These are phyloP conservation scores for Lipomyces yarrowii DNA, from an alignment of 1,139 yeast species.

Conservation along the genomic window DNA sequence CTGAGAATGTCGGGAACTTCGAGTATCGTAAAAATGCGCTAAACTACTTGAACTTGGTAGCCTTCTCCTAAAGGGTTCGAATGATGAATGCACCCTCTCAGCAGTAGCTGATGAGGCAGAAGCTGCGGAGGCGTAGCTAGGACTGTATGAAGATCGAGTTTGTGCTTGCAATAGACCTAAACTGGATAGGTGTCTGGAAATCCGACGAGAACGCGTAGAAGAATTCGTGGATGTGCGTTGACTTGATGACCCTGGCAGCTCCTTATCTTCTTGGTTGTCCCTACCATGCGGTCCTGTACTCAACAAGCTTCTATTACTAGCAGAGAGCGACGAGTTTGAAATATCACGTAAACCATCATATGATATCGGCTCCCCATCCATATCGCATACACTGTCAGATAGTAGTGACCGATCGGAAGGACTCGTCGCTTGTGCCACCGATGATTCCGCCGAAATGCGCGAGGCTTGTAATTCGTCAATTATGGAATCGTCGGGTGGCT, in stretches of 20 bases:
- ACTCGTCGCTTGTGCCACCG: not conserved
- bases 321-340: not conserved
- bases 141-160: not conserved
- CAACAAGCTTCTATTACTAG: not conserved
- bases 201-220: conserved; percentile 17
- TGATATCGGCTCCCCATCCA: not conserved
- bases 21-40: not conserved
- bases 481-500: not conserved
- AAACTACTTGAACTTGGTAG: not conserved
- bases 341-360: not conserved
- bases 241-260: not conserved
- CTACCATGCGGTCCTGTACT: not conserved
- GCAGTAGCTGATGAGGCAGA: not conserved
- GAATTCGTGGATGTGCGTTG: not conserved
- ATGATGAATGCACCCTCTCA: conserved; percentile 6
- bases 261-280: not conserved
- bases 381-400: not conserved
- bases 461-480: not conserved
- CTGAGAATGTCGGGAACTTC: not conserved
- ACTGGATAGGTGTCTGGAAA: conserved; percentile 19
- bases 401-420: not conserved
- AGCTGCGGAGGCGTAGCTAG: not conserved
- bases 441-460: not conserved
- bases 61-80: conserved; percentile 10
- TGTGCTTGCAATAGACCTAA: conserved; percentile 12